Percentiles rank a stretch among this genome's conserved stretches.
phyloP scores from a whole-genome alignment of 768 basidiomycete genomes.

The Nidularia sp. region DNA sequence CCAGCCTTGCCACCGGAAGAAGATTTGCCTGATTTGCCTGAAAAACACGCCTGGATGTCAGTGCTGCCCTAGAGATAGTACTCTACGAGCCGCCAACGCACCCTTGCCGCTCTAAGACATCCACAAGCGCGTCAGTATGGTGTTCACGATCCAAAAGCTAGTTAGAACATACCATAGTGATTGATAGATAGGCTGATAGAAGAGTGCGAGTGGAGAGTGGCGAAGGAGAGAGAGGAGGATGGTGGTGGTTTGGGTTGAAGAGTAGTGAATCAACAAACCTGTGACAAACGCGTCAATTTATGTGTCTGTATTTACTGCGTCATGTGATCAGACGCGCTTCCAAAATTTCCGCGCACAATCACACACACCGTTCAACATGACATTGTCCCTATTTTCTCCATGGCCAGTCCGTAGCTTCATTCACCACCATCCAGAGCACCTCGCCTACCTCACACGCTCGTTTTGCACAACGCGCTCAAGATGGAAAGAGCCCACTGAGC shows the following conservation, averaged over 20 bases:
- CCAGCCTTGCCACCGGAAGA: constrained; percentile 62
- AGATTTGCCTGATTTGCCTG: constrained; percentile 60
- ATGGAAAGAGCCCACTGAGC: constrained; percentile 5
- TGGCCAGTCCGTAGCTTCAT: constrained; percentile 9
- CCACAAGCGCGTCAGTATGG: not conserved
- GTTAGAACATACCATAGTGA: constrained; percentile 10
- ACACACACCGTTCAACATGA: not conserved
- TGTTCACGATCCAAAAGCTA: not conserved
- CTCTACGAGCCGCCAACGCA: constrained; percentile 3
- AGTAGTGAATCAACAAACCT: constrained; percentile 24
- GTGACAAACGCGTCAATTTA: constrained; percentile 36
- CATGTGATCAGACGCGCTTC: constrained; percentile 24
- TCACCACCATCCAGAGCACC: constrained; percentile 1
- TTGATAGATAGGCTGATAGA: constrained; percentile 3
- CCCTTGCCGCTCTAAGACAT: constrained; percentile 34
- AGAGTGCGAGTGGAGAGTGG: not conserved
- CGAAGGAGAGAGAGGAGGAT: constrained; percentile 12
- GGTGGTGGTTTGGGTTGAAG: constrained; percentile 32
- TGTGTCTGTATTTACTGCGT: constrained; percentile 22
- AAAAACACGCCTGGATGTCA: constrained; percentile 2
- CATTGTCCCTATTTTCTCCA: constrained; percentile 11
- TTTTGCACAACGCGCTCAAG: constrained; percentile 12
- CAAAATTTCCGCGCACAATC: not conserved
- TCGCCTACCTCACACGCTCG: constrained; percentile 6
- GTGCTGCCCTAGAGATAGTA: not conserved